Percentiles rank a stretch among this genome's conserved stretches.
Evolutionary conservation across 2,329 filamentous ascomycete species (phyloP).

Genomic region (Aspergillus neotritici): DNA sequence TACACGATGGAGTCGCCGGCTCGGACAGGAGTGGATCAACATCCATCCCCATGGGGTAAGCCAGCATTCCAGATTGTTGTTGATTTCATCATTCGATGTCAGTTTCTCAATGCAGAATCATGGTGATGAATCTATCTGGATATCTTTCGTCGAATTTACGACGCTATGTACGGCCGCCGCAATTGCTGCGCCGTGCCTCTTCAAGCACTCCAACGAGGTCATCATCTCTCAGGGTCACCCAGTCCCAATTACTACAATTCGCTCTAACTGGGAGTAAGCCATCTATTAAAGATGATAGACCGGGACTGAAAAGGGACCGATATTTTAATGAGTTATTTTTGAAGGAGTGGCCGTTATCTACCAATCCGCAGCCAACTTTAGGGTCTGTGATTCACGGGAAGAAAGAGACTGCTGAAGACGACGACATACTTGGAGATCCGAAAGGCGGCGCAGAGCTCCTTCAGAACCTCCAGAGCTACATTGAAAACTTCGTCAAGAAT

Average conservation of each 20-base stretch:
- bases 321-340: constrained; percentile 18
- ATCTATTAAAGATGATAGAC: constrained; percentile 1
- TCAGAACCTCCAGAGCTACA: constrained; percentile 15
- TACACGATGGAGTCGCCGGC: no score
- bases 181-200: constrained; percentile 1
- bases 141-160: no score
- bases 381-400: constrained; percentile 17
- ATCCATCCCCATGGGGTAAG: neutral
- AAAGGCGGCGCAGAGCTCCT: constrained; percentile 6
- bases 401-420: neutral
- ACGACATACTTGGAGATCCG: constrained; percentile 2
- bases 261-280: constrained; percentile 22
- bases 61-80: neutral
- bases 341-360: constrained; percentile 17
- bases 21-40: neutral
- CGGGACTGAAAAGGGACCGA: constrained; percentile 8
- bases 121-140: no score
- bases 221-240: constrained; percentile 14
- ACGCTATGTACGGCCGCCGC: neutral
- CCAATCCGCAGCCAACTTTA: constrained; percentile 14
- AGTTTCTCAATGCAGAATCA: no score
- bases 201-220: neutral
- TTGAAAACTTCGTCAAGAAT: constrained; percentile 22
- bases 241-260: constrained; percentile 30
- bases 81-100: neutral